phyloP scores from a whole-genome alignment of 2,329 filamentous ascomycete species.

The Gaeumannomyces tritici region DNA sequence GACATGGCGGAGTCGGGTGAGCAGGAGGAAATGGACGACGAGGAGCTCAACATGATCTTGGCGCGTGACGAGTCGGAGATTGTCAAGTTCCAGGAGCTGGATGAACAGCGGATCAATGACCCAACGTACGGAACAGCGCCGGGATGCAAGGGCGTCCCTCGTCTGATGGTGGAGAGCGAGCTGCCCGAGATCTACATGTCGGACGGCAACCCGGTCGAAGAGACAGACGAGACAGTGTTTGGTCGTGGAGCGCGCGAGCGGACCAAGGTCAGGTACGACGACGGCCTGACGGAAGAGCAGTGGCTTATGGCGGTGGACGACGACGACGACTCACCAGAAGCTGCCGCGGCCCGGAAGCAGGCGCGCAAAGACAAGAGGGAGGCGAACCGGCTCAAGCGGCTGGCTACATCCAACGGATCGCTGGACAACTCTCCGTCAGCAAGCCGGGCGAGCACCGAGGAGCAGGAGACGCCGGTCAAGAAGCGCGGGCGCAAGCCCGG shows the following conservation, averaged over 20 bases:
- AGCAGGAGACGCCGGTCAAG: slow-evolving; percentile 58
- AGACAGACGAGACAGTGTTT: slow-evolving; percentile 62
- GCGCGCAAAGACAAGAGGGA: slow-evolving; percentile 74
- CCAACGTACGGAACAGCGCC: slow-evolving; percentile 60
- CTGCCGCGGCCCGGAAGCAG: slow-evolving; percentile 82
- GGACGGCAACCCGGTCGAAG: slow-evolving; percentile 77
- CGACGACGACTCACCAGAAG: slow-evolving; percentile 88
- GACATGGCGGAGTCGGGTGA: slow-evolving; percentile 60
- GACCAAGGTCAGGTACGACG: slow-evolving; percentile 90
- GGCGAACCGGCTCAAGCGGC: slow-evolving; percentile 61
- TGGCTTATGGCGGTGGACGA: slow-evolving; percentile 98
- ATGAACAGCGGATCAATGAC: slow-evolving; percentile 60
- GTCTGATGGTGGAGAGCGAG: slow-evolving; percentile 80
- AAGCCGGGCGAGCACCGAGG: slow-evolving; percentile 79
- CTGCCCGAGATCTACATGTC: slow-evolving; percentile 89
- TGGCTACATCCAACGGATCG: slow-evolving; percentile 20
- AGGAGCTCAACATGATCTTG: slow-evolving; percentile 91
- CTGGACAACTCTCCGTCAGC: slow-evolving; percentile 64
- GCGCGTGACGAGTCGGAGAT: slow-evolving; percentile 81
- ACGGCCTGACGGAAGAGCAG: slow-evolving; percentile 95
- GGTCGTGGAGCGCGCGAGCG: slow-evolving; percentile 93
- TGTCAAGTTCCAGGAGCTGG: slow-evolving; percentile 68
- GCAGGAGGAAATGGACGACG: slow-evolving; percentile 96
- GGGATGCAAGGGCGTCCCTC: slow-evolving; percentile 56
- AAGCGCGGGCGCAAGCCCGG: slow-evolving; percentile 75